These are phyloP conservation scores for Trichophyton mentagrophytes DNA, from an alignment of 2,329 filamentous ascomycete genomes.

Conservation along the genomic window DNA sequence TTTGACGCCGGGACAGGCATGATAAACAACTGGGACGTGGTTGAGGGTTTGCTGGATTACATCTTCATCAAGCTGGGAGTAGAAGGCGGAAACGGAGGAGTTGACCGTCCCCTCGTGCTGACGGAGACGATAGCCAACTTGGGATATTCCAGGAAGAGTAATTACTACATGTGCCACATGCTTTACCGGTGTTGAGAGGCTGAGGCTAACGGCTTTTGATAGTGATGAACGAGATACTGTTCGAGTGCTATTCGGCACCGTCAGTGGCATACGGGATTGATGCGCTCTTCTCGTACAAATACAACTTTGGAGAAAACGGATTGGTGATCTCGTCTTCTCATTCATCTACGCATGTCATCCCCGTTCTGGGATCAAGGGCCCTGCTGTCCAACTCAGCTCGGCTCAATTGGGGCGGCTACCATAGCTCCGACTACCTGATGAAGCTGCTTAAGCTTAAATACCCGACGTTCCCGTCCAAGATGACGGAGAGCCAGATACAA, in stretches of 20 bases:
- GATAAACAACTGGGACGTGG: constrained; percentile 93
- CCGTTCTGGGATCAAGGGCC: constrained; percentile 75
- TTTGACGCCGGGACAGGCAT: constrained; percentile 87
- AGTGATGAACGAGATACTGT: constrained; percentile 97
- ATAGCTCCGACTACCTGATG: constrained; percentile 78
- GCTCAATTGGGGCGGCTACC: constrained; percentile 87
- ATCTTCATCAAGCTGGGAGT: constrained; percentile 88
- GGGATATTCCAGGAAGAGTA: constrained; percentile 77
- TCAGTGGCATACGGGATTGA: constrained; percentile 91
- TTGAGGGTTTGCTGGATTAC: constrained; percentile 90
- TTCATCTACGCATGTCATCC: constrained; percentile 88
- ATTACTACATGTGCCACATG: constrained; percentile 21
- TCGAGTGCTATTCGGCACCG: constrained; percentile 87
- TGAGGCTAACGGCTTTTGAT: constrained; percentile 1
- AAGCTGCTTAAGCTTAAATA: constrained; percentile 89
- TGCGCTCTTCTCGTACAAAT: constrained; percentile 86
- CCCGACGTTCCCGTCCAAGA: constrained; percentile 71
- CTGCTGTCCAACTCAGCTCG: constrained; percentile 74
- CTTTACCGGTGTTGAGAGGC: no score
- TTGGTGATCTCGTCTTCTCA: constrained; percentile 85
- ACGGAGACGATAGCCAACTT: constrained; percentile 90
- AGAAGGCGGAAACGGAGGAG: constrained; percentile 53
- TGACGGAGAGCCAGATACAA: constrained; percentile 77
- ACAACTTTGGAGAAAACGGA: constrained; percentile 79
- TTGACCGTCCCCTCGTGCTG: constrained; percentile 84